Evolutionary conservation across 106 monocot genomes (phyloP).

Genomic region (Platanthera guangdongensis): DNA sequence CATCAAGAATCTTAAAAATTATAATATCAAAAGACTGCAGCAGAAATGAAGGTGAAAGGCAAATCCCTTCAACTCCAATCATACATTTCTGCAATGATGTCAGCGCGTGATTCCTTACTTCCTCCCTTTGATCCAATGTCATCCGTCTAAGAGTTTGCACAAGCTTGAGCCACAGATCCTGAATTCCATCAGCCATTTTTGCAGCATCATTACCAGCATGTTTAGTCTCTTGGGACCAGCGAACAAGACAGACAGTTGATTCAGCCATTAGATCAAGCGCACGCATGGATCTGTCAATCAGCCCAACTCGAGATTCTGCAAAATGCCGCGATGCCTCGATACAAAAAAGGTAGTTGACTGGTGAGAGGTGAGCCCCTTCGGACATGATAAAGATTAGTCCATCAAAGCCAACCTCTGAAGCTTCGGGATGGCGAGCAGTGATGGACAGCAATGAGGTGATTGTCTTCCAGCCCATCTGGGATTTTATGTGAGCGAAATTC

Average conservation of each 20-base stretch:
- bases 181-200: conserved; percentile 34
- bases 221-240: conserved; percentile 34
- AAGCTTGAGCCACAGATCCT: conserved; percentile 50
- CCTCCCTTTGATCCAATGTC: conserved; percentile 48
- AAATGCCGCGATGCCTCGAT: conserved; percentile 46
- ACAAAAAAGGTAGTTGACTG: conserved; percentile 36
- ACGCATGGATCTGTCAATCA: conserved; percentile 31
- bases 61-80: conserved; percentile 39
- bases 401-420: conserved; percentile 55
- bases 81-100: conserved; percentile 47
- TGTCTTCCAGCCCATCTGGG: conserved; percentile 51
- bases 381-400: conserved; percentile 50
- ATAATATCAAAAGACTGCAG: conserved; percentile 38
- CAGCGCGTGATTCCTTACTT: conserved; percentile 52
- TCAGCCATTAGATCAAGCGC: conserved; percentile 43
- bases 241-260: conserved; percentile 25
- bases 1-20: conserved; percentile 41
- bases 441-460: conserved; percentile 43
- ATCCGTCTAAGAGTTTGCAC: conserved; percentile 37
- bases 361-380: conserved; percentile 45
- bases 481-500: conserved; percentile 46
- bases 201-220: conserved; percentile 25
- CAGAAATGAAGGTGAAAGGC: conserved; percentile 25
- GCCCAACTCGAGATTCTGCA: conserved; percentile 47
- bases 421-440: conserved; percentile 57